Percentiles rank a stretch among this genome's conserved stretches.
phyloP scores from a whole-genome alignment of 805 yeast species.

The Candida tibetensis region DNA sequence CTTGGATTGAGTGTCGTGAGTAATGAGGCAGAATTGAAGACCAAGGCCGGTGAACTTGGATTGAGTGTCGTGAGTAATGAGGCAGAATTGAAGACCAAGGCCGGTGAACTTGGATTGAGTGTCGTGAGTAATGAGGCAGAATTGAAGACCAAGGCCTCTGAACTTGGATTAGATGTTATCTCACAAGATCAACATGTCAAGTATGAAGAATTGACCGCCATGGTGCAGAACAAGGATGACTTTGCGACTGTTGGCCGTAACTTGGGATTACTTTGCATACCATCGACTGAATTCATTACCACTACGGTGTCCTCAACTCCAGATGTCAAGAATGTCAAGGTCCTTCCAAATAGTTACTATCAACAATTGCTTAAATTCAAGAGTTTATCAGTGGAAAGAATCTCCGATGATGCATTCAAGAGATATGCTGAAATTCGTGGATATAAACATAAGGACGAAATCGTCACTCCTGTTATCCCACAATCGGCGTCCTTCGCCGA shows the following conservation, averaged over 20 bases:
- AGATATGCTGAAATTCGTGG: conserved; percentile 52
- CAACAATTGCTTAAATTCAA: conserved; percentile 44
- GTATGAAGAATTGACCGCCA: conserved; percentile 17
- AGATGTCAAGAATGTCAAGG: conserved; percentile 56
- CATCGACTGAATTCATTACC: conserved; percentile 57
- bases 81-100: conserved; percentile 23
- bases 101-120: conserved; percentile 41
- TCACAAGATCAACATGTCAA: conserved; percentile 27
- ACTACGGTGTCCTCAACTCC: conserved; percentile 58
- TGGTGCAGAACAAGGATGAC: conserved; percentile 11
- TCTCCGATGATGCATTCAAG: conserved; percentile 44
- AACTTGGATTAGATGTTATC: conserved; percentile 39
- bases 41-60: too few relatives aligned
- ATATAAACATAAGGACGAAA: conserved; percentile 27
- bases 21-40: conserved; percentile 21
- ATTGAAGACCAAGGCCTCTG: conserved; percentile 32
- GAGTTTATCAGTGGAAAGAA: conserved; percentile 44
- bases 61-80: too few relatives aligned
- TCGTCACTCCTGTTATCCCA: conserved; percentile 20
- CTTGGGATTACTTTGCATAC: conserved; percentile 51
- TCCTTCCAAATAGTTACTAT: conserved; percentile 63
- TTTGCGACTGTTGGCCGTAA: conserved; percentile 15
- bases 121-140: conserved; percentile 28
- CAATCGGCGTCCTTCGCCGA: conserved; percentile 16
- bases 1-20: too few relatives aligned